Evolutionary conservation across 805 yeast species (phyloP).

Genomic region (Millerago galiae): DNA sequence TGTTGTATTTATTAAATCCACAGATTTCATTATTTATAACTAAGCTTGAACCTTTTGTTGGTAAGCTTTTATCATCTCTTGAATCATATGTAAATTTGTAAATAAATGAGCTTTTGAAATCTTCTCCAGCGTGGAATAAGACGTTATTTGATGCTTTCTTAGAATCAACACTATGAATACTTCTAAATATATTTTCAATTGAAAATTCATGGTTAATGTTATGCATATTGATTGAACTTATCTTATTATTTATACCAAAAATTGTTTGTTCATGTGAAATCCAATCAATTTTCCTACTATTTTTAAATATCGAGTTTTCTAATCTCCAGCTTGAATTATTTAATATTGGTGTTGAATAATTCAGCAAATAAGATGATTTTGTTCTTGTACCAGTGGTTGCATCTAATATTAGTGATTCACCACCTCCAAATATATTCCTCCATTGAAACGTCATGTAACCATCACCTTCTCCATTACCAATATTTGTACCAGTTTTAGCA

Average conservation of each 20-base stretch:
- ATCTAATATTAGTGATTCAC: conserved; percentile 51
- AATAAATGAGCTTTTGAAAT: conserved; percentile 48
- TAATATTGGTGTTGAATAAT: conserved; percentile 44
- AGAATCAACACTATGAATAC: conserved; percentile 34
- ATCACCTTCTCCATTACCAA: conserved; percentile 96
- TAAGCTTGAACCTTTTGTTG: conserved; percentile 37
- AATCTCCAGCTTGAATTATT: conserved; percentile 45
- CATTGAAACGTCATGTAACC: conserved; percentile 78
- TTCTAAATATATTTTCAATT: conserved; percentile 38
- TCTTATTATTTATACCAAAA: conserved; percentile 36
- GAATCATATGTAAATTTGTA: conserved; percentile 36
- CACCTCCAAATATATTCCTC: conserved; percentile 61
- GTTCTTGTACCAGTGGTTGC: conserved; percentile 58
- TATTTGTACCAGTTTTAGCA: conserved; percentile 90
- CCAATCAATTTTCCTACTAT: conserved; percentile 45
- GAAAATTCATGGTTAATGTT: conserved; percentile 42
- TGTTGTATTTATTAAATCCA: conserved; percentile 18
- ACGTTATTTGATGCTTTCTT: conserved; percentile 44
- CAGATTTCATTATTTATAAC: conserved; percentile 41
- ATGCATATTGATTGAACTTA: conserved; percentile 15
- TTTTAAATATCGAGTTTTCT: conserved; percentile 45
- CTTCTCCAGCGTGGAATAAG: conserved; percentile 55
- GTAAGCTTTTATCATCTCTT: conserved; percentile 35
- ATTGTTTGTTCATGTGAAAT: conserved; percentile 47
- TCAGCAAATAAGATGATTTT: conserved; percentile 45